Conservation (phyloP, 805 yeast genomes). For the Kregervanrija delftensis region DNA sequence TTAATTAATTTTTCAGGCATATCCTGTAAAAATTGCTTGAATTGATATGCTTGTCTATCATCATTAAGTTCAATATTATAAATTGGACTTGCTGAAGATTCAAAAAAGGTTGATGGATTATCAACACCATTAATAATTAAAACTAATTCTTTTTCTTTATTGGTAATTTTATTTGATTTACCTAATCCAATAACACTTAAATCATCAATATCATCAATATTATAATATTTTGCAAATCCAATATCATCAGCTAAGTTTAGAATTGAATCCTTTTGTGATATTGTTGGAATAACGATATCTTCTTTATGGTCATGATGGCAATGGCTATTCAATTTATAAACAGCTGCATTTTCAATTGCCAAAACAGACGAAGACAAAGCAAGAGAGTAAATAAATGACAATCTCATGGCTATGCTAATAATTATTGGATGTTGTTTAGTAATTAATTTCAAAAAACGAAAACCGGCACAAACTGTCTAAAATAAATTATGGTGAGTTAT, state of each 20-base stretch:
- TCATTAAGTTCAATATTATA: conserved; percentile 16
- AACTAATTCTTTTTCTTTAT: conserved; percentile 20
- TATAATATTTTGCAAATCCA: conserved; percentile 32
- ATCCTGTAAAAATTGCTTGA: conserved; percentile 19
- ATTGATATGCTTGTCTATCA: conserved; percentile 13
- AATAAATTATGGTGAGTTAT: no score
- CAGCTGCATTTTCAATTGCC: conserved; percentile 22
- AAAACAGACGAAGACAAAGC: conserved; percentile 2
- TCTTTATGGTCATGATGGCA: background rate
- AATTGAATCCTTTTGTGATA: conserved; percentile 29
- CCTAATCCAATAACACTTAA: conserved; percentile 15
- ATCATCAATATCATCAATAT: conserved; percentile 26
- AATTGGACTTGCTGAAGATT: conserved; percentile 14
- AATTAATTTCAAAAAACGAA: no score
- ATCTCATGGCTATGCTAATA: no score
- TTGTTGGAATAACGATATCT: conserved; percentile 5
- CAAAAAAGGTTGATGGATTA: conserved; percentile 26
- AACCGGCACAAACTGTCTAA: no score
- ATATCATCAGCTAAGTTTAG: conserved; percentile 40
- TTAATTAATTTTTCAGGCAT: conserved; percentile 18
- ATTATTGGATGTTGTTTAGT: no score
- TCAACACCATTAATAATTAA: conserved; percentile 38
- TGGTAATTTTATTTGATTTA: conserved; percentile 6
- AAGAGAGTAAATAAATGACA: background rate
- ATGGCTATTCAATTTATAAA: conserved; percentile 12